phyloP scores from a whole-genome alignment of 768 basidiomycete genomes.

The Coprinopsis cinerea region DNA sequence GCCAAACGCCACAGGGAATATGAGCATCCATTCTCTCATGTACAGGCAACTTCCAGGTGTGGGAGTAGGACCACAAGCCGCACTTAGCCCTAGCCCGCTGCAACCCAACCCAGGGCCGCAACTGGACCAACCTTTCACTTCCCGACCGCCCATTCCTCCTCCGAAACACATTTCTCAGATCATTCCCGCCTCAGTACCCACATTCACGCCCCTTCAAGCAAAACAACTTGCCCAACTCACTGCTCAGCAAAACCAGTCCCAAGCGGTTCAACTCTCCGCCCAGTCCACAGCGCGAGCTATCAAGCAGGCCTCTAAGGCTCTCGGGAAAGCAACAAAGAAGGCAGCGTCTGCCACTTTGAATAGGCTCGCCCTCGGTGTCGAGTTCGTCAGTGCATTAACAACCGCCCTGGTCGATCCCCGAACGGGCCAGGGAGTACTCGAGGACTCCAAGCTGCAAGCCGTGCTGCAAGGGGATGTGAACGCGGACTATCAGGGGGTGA shows the following conservation, averaged over 20 bases:
- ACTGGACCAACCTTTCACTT: too few species aligned
- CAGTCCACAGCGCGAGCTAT: neutral
- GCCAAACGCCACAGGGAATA: too few species aligned
- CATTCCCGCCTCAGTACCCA: too few species aligned
- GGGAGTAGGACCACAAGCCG: too few species aligned
- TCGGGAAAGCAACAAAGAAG: neutral
- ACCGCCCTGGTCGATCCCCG: neutral
- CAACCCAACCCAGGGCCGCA: too few species aligned
- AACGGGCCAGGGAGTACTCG: neutral
- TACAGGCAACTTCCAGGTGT: too few species aligned
- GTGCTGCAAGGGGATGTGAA: constrained; percentile 25
- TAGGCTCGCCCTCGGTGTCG: neutral
- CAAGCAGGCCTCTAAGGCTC: neutral
- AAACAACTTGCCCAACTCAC: neutral
- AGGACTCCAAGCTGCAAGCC: constrained; percentile 17
- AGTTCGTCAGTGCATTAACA: neutral
- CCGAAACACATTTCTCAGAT: too few species aligned
- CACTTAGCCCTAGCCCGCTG: too few species aligned
- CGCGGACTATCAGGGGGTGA: constrained; percentile 28
- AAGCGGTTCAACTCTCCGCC: neutral
- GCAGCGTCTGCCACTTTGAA: neutral
- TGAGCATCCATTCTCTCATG: too few species aligned
- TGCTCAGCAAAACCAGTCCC: neutral
- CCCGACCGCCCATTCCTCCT: too few species aligned
- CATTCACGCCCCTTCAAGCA: neutral